Evolutionary conservation across 2,329 filamentous ascomycete genomes (phyloP), one percentile per base, ranked within the genome.

Genomic region (Periconia sp.): DNA sequence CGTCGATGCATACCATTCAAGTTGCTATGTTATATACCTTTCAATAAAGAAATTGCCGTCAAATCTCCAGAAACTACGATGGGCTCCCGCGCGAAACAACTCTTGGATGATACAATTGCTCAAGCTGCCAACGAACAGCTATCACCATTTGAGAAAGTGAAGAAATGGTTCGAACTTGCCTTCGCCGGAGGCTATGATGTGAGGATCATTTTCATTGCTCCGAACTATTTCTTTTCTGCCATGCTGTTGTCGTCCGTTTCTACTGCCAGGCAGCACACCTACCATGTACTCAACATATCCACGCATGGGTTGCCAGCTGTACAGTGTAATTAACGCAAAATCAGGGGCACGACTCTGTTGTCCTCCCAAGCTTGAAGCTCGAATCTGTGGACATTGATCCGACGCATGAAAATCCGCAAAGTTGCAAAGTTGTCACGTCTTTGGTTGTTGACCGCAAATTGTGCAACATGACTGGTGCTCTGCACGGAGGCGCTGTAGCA

Each of bases 401-500:
- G 7, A 68, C 68, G 10, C 50, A 55, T 15, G 43, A 43, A 14
- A 54, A 72, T 47, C 68, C 69, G 6, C 62, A 73, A 47, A 47
- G 70, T 14, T 68, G 75, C 10, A 73, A 70, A 0, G 72, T 70
- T 2, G 72, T 74, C 5, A 82, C 77, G 61, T 73, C 71, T 19
- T 73, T 83, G 55, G 68, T 61, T 3, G 77, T 82, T 15, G 72
- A 76, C 10, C 61, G 63, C 11, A 64, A 68, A 45, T 77, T 82
- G 49, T 75, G 76, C 55, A 84, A 83, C 63, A 62, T 74, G 43
- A 71, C 74, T 31, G 74, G 74, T 1, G 79, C 77, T 31, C 73
- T 84, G 57, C 82, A 84, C 61, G 82, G 82, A 18, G 81, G 81
- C 7, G 81, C 80, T 2, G 80, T 80, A 2, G 77, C 79, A 0